Base-by-base conservation (phyloP, 2,329 filamentous ascomycete species). In the Fusarium temperatum region DNA sequence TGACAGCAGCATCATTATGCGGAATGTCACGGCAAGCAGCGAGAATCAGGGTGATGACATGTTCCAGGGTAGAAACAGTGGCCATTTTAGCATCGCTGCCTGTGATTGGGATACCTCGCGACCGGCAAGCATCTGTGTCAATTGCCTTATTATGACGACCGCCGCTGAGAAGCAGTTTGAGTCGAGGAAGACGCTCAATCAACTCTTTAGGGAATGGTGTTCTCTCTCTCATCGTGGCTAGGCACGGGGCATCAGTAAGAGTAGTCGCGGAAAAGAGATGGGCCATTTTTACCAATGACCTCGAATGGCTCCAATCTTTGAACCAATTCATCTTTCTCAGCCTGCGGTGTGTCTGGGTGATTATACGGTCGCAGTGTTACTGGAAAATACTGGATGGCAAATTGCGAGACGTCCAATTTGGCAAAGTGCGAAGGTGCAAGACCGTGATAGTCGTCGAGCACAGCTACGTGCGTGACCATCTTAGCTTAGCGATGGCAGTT, bases 131-230 rank as follows among this genome's bases (percentile, higher is more conserved):
- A 13, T 60, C 15, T 28, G 30, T 53, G 26, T 60, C 57, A 53
- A 60, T 53, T 20, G 57, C 57, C 36, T 60, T 60, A 5, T 60
- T 60, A n/a, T 60, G 57, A 53, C 57, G 57, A 14, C 57, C 57
- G 18, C 36, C 36, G 17, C 36, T 60, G 6, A 60, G 57, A 42
- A 60, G 13, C 3, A 60, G 57, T 41, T 42, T 53, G 57, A 60
- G 57, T 8, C 36, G 36, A 35, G 57, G 57, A 42, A 60, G 57
- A 28, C 57, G 57, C 8, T 53, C 36, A 28, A 60, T 60, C 2
- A 60, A 26, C 36, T 60, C 45, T 18, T 35, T 60, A 1, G 57
- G 57, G 36, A 60, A 60, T 22, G 57, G 45, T 9, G 57, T 60
- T 17, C 57, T 53, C 28, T 60, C 57, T 53, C 57, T 53, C 57